Conservation (phyloP, 2,329 filamentous ascomycete genomes). For the Aspergillus sp. region DNA sequence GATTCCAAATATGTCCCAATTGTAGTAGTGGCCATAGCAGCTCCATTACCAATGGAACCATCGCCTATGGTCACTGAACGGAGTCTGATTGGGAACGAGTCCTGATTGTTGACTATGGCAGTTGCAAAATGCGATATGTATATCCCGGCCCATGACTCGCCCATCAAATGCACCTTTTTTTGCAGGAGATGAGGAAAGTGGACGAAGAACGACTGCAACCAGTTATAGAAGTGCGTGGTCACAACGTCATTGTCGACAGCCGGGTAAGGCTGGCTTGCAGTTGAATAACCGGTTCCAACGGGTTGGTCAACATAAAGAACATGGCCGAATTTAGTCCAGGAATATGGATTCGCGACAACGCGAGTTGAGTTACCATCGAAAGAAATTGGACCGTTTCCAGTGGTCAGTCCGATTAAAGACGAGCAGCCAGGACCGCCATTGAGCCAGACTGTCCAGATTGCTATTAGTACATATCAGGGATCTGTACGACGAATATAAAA, state of each 20-base stretch:
- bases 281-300: conserved; percentile 37
- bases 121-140: conserved; percentile 40
- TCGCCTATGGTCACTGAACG: conserved; percentile 39
- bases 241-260: conserved; percentile 28
- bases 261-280: conserved; percentile 30
- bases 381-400: conserved; percentile 15
- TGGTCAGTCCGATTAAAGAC: conserved; percentile 31
- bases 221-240: conserved; percentile 31
- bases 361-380: conserved; percentile 23
- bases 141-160: conserved; percentile 41
- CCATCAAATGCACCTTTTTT: conserved; percentile 37
- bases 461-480: conserved; percentile 21
- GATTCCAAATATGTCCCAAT: conserved; percentile 30
- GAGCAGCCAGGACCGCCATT: conserved; percentile 40
- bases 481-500: background rate
- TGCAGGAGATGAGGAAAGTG: conserved; percentile 32
- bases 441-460: conserved; percentile 33
- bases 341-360: conserved; percentile 24
- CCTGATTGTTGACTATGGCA: conserved; percentile 29
- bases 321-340: conserved; percentile 35
- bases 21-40: conserved; percentile 34
- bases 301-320: conserved; percentile 40
- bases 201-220: conserved; percentile 32
- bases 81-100: conserved; percentile 30
- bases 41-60: conserved; percentile 36